Evolutionary conservation across 2,329 filamentous ascomycete genomes (phyloP), one percentile per base, ranked within the genome.

Genomic region (Trichocomaceae sp.): DNA sequence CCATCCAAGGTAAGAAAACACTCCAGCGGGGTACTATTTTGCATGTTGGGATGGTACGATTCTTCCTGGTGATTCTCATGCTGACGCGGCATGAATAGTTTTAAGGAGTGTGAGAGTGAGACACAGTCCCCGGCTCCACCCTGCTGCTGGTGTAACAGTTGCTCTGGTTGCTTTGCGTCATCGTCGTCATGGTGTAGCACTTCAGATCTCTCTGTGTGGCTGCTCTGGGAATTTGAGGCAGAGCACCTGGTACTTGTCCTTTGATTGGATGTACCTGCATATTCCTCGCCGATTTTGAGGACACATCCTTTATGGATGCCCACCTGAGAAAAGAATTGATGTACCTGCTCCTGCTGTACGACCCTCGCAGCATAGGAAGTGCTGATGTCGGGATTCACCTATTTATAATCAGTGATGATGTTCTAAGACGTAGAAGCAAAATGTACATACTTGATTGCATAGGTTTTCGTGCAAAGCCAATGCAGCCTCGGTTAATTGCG

Each of bases 1-100:
- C 60, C 63, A 26, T 58, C 58, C 6, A 60, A 61, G 1, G 61
- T 63, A 5, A 66, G 54, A 39, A 62, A 65, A 5, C 64, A 61
- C 23, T 66, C 63, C 12, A 66, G 48, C 3, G 64, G 64, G 5
- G 50, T 57, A 9, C 59, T 60, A 35, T 35, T 13, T 5, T 35
- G 31, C 3, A 50, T 52, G n/a, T 47, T 58, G 5, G 29, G 5
- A 50, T 12, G 23, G 47, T 35, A 10, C 9, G 23, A 19, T 23
- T 29, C 31, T 20, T 35, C 31, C 9, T 35, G 31, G 31, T 26
- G 23, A 13, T 19, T 29, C 12, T 26, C 35, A 2, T 17, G 51
- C 29, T 47, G 47, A 9, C 41, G 37, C n/a, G 58, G 57, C 33
- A 48, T 29, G 15, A 58, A 58, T 12, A 56, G 47, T 20, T 57